Conservation (phyloP, 2,329 filamentous ascomycete species). For the Fusarium pininemorale region DNA sequence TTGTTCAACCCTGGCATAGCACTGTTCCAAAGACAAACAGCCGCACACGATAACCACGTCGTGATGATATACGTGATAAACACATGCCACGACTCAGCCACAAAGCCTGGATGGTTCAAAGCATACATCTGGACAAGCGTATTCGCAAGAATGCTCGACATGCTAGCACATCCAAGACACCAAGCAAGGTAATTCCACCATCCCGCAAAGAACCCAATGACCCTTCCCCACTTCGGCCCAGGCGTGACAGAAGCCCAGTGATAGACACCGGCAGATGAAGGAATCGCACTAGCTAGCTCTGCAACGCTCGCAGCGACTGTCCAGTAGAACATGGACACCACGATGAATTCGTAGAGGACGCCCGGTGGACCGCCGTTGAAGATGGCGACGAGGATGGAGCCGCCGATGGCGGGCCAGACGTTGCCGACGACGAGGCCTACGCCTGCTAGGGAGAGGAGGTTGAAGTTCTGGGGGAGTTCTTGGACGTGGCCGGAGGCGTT, state of each 20-base stretch:
- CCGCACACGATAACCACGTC: conserved; percentile 51
- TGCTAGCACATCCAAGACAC: conserved; percentile 51
- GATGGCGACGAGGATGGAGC: conserved; percentile 59
- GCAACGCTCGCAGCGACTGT: conserved; percentile 66
- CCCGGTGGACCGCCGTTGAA: conserved; percentile 70
- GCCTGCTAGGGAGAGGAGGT: conserved; percentile 52
- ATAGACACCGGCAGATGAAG: conserved; percentile 69
- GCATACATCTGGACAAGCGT: conserved; percentile 56
- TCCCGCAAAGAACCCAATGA: conserved; percentile 57
- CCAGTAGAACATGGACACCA: conserved; percentile 63
- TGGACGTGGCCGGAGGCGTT: conserved; percentile 55
- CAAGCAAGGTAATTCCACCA: conserved; percentile 58
- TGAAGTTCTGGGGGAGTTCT: conserved; percentile 52
- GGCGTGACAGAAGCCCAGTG: conserved; percentile 69
- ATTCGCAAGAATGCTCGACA: conserved; percentile 53
- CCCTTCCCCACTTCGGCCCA: conserved; percentile 59
- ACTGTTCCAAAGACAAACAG: conserved; percentile 64
- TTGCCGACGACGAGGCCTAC: conserved; percentile 55
- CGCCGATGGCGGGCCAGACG: conserved; percentile 56
- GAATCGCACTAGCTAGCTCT: conserved; percentile 68
- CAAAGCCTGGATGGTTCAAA: conserved; percentile 51
- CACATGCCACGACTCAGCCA: conserved; percentile 52
- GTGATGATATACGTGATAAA: conserved; percentile 54
- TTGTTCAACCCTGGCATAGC: conserved; percentile 62
- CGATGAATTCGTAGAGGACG: conserved; percentile 68